Evolutionary conservation across 805 yeast genomes (phyloP).

Genomic region (Ascoidea rubescens): DNA sequence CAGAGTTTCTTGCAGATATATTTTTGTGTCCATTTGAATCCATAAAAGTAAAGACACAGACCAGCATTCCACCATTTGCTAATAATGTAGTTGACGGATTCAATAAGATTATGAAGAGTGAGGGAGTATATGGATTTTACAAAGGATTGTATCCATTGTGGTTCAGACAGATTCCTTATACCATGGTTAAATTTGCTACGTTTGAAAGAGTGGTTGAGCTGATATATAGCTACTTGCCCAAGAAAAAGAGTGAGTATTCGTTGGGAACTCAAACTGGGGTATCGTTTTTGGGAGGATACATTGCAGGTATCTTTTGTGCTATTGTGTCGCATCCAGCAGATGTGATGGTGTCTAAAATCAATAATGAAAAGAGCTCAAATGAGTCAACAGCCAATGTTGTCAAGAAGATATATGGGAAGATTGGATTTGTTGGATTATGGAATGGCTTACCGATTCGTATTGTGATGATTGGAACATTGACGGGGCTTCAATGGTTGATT

Average conservation of each 20-base stretch:
- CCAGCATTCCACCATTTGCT: slow-evolving; percentile 81
- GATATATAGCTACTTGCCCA: slow-evolving; percentile 64
- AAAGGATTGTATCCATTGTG: slow-evolving; percentile 87
- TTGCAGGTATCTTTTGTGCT: slow-evolving; percentile 97
- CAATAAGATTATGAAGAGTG: slow-evolving; percentile 47
- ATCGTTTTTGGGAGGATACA: slow-evolving; percentile 88
- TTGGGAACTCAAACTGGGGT: slow-evolving; percentile 81
- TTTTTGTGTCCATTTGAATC: slow-evolving; percentile 91
- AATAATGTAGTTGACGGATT: slow-evolving; percentile 49
- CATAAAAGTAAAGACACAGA: slow-evolving; percentile 87
- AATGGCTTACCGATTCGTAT: slow-evolving; percentile 90
- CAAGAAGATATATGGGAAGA: slow-evolving; percentile 58
- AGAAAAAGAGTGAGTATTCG: slow-evolving; percentile 57
- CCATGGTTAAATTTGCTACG: slow-evolving; percentile 93
- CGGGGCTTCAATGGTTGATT: slow-evolving; percentile 94
- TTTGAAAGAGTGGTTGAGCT: slow-evolving; percentile 82
- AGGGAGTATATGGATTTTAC: slow-evolving; percentile 67
- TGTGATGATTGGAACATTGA: slow-evolving; percentile 92
- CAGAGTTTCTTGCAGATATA: slow-evolving; percentile 87
- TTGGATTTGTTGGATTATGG: slow-evolving; percentile 90
- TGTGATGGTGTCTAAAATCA: slow-evolving; percentile 91
- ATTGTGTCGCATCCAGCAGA: slow-evolving; percentile 97
- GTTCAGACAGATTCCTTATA: slow-evolving; percentile 97
- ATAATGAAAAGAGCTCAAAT: slow-evolving; percentile 48
- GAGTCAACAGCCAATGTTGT: slow-evolving; percentile 61